Evolutionary conservation across 352 stramenopile genomes (phyloP).

Genomic region (Phytophthora sp.): DNA sequence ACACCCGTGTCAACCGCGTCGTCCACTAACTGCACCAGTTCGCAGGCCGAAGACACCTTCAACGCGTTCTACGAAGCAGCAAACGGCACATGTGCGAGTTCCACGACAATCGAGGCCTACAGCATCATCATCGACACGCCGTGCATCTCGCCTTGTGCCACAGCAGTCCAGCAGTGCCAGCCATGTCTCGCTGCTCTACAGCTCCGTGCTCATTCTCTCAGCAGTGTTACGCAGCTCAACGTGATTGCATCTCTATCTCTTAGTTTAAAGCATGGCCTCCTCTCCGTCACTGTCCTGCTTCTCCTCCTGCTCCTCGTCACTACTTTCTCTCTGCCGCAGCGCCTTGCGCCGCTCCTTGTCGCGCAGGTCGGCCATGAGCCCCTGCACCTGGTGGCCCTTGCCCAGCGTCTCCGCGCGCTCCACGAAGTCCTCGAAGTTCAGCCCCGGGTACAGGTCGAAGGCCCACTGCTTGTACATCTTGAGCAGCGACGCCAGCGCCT

Average conservation of each 20-base stretch:
- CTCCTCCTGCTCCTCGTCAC: constrained; percentile 18
- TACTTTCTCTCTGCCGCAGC: constrained; percentile 12
- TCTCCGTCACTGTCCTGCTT: constrained; percentile 29
- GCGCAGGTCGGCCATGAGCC: constrained; percentile 62
- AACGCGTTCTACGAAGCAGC: constrained; percentile 14
- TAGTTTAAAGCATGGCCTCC: constrained; percentile 49
- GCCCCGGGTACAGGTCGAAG: constrained; percentile 79
- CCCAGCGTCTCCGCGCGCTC: constrained; percentile 64
- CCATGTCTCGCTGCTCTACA: too few species aligned
- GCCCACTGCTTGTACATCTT: constrained; percentile 90
- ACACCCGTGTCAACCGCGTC: constrained; percentile 21
- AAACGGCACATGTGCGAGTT: constrained; percentile 8
- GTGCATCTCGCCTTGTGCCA: constrained; percentile 36
- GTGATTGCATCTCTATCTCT: neutral
- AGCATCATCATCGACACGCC: constrained; percentile 35
- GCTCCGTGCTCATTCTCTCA: too few species aligned
- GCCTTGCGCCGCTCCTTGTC: constrained; percentile 60
- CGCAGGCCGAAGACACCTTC: constrained; percentile 9
- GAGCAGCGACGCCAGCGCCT: constrained; percentile 68
- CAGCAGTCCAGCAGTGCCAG: constrained; percentile 12
- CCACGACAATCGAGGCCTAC: constrained; percentile 29
- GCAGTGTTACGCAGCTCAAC: constrained; percentile 12
- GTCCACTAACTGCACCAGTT: constrained; percentile 22
- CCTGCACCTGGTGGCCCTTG: constrained; percentile 67
- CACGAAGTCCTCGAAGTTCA: constrained; percentile 87